Base-by-base conservation (phyloP, 768 basidiomycete species). In the Lentinus tigrinus region DNA sequence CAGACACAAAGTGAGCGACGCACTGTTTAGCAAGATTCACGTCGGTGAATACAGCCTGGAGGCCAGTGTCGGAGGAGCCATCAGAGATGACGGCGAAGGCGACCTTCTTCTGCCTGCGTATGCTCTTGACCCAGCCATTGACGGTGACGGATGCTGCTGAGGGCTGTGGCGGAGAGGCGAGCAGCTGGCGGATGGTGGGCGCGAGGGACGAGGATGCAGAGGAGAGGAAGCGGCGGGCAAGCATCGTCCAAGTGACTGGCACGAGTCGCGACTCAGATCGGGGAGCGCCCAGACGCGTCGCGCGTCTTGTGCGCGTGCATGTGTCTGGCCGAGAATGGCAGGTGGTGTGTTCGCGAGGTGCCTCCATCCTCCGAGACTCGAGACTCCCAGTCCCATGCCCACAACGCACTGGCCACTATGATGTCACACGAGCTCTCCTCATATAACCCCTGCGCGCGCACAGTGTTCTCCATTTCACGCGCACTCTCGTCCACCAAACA, bases 41-140 rank as follows among this genome's bases (percentile, higher is more conserved):
- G 49, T 82, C 75, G 23, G 76, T 69, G 61, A 95, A 78, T 10
- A 97, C 93, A 1, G 88, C 88, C 70, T 97, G 95, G 27, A 96
- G 67, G 3, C 85, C 84, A n/a, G 77, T 72, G 8, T 80, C 60
- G 2, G 82, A 83, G 53, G 89, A 91, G 3, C 95, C 95, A 72
- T 97, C 95, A 42, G 82, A 85, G 54, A 96, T 73, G 46, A 88
- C 84, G 13, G 86, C 88, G 68, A 97, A 98, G 2, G 91, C 80
- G n/a, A 94, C 79, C 50, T 86, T 85, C 76, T 96, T 96, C 74
- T 96, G 93, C 40, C 85, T 82, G 40, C 94, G 81, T 39, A 95
- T 81, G 2, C 90, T 92, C 65, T 88, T 88, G 55, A 98, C 78
- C 92, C 93, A 96, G 51, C 91, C 95, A 42, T 85, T 83, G 10